A percentile compares a stretch with the other conserved stretches of the same genome.
phyloP scores from a whole-genome alignment of 2,329 filamentous ascomycete species.

The Penicillium occitanis region DNA sequence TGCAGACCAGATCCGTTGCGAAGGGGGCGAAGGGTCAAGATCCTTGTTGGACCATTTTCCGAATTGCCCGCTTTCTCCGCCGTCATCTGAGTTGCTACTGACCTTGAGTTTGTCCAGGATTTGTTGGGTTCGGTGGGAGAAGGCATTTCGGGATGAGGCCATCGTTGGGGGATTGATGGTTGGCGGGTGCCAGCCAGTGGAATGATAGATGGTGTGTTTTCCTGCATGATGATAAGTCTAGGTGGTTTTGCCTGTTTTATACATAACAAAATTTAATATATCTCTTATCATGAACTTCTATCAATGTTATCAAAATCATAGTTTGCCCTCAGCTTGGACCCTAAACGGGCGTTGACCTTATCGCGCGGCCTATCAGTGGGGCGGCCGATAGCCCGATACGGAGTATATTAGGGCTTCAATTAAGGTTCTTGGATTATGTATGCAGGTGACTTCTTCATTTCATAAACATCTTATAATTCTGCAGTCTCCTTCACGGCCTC shows the following conservation, averaged over 20 bases:
- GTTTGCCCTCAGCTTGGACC: neutral
- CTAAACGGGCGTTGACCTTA: neutral
- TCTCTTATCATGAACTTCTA: neutral
- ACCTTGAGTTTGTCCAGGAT: slow-evolving; percentile 10
- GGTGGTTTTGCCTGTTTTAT: neutral
- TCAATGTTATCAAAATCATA: neutral
- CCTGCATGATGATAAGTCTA: neutral
- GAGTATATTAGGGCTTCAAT: neutral
- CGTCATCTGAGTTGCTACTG: neutral
- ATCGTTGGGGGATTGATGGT: neutral
- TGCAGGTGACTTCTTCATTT: neutral
- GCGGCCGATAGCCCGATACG: slow-evolving; percentile 3
- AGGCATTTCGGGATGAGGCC: neutral
- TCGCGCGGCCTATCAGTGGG: neutral
- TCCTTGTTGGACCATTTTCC: slow-evolving; percentile 20
- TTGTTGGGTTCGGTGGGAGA: neutral
- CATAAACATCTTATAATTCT: neutral
- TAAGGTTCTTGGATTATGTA: neutral
- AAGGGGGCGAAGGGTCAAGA: slow-evolving; percentile 17
- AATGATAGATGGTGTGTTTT: neutral
- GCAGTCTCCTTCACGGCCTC: neutral
- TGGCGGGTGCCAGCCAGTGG: neutral
- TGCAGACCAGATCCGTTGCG: slow-evolving; percentile 14
- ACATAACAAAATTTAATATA: neutral
- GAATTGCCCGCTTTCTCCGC: slow-evolving; percentile 15